phyloP scores from a whole-genome alignment of 495 filamentous ascomycete genomes.

The Hypoxylon rickii region DNA sequence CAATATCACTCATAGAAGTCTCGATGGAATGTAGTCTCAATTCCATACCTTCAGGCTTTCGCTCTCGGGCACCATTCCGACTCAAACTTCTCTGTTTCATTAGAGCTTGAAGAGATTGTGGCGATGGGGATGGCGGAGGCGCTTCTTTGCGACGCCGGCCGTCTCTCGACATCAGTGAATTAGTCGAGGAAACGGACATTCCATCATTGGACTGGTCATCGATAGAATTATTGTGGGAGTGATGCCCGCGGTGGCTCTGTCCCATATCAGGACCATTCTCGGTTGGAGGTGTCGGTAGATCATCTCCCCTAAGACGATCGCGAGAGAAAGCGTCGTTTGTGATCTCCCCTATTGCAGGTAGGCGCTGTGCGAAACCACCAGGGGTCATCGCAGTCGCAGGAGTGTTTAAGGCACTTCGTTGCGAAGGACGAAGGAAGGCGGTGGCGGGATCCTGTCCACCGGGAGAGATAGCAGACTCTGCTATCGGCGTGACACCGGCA shows the following conservation, averaged over 20 bases:
- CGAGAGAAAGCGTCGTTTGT: conserved; percentile 44
- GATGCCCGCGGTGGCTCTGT: conserved; percentile 16
- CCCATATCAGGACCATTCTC: conserved; percentile 17
- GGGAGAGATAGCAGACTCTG: conserved; percentile 85
- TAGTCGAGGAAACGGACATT: conserved; percentile 51
- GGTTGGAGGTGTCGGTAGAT: conserved; percentile 40
- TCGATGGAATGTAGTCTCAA: conserved; percentile 69
- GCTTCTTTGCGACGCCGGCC: conserved; percentile 39
- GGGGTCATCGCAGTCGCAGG: conserved; percentile 75
- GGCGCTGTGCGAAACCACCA: conserved; percentile 67
- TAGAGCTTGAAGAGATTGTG: conserved; percentile 49
- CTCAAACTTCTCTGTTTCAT: conserved; percentile 59
- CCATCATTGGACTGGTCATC: conserved; percentile 26
- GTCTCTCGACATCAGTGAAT: conserved; percentile 54
- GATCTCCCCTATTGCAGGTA: conserved; percentile 86
- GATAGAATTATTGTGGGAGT: conserved; percentile 22
- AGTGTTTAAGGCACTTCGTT: conserved; percentile 60
- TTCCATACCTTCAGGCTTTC: conserved; percentile 82
- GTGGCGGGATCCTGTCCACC: conserved; percentile 65
- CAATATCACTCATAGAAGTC: conserved; percentile 54
- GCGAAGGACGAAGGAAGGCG: conserved; percentile 67
- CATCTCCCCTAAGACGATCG: conserved; percentile 37
- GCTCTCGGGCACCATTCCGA: conserved; percentile 74
- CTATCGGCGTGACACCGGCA: conserved; percentile 84
- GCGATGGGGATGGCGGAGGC: conserved; percentile 57